A percentile compares a stretch with the other conserved stretches of the same genome.
Conservation (phyloP, 225 moss, liverwort and hornwort genomes). For the Asterella californica region DNA sequence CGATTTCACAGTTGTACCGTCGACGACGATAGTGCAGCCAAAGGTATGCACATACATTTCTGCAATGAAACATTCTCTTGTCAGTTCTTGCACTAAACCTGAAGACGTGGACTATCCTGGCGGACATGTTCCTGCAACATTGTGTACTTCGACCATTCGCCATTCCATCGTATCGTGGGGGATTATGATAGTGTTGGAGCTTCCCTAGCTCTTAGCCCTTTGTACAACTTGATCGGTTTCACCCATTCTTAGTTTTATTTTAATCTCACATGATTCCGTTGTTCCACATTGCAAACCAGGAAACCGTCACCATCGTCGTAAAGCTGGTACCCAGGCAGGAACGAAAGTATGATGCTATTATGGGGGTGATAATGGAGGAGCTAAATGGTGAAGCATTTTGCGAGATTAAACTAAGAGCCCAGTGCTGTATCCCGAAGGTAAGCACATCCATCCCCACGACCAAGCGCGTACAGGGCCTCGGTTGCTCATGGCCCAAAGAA, state of each 20-base stretch:
- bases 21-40: constrained; percentile 24
- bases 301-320: constrained; percentile 37
- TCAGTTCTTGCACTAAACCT: neutral
- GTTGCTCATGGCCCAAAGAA: neutral
- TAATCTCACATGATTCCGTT: neutral
- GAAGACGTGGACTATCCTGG: neutral
- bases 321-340: constrained; percentile 48
- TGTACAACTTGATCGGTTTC: neutral
- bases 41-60: constrained; percentile 25
- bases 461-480: neutral
- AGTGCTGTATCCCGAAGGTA: constrained; percentile 57
- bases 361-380: constrained; percentile 53
- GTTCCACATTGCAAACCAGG: constrained; percentile 32
- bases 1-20: constrained; percentile 31
- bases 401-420: constrained; percentile 42
- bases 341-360: constrained; percentile 51
- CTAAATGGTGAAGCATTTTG: constrained; percentile 53
- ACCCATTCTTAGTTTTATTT: neutral
- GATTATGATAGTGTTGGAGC: neutral
- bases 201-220: neutral
- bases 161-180: neutral
- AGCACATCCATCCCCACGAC: neutral
- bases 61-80: neutral
- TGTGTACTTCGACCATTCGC: too few species aligned
- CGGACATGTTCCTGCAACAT: neutral